These are phyloP conservation scores for Yamadazyma trypodendri DNA, from an alignment of 1,139 yeast species.

Conservation along the genomic window DNA sequence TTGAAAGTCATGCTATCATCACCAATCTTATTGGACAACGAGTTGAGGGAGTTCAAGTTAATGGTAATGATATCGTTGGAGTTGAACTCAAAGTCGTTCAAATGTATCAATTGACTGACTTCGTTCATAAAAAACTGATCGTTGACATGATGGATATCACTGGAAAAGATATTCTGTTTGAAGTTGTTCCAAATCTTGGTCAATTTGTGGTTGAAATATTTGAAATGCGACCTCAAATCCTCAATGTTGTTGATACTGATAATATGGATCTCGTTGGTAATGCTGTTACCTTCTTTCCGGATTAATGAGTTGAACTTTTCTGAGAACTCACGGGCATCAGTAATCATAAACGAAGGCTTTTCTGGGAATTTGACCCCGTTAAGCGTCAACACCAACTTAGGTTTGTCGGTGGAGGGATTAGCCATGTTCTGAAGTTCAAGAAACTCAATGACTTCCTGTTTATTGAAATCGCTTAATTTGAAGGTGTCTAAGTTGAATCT, in stretches of 20 bases:
- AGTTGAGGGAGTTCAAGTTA: constrained; percentile 40
- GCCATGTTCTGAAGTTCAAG: constrained; percentile 21
- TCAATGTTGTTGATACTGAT: constrained; percentile 19
- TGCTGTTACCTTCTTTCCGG: constrained; percentile 10
- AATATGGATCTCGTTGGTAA: constrained; percentile 38
- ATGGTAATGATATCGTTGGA: constrained; percentile 27
- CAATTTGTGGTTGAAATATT: constrained; percentile 30
- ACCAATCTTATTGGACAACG: constrained; percentile 45
- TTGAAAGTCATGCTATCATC: constrained; percentile 37
- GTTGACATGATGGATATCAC: constrained; percentile 21
- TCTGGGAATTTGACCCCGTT: constrained; percentile 25
- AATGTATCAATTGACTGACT: constrained; percentile 44
- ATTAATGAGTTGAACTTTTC: constrained; percentile 7
- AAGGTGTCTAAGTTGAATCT: constrained; percentile 31
- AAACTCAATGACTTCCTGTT: constrained; percentile 26
- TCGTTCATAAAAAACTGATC: constrained; percentile 49
- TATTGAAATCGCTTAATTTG: constrained; percentile 22
- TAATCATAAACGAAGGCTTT: constrained; percentile 7
- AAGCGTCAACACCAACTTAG: constrained; percentile 38
- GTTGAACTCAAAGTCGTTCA: constrained; percentile 18
- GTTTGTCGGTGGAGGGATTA: constrained; percentile 14
- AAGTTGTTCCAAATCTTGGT: constrained; percentile 34
- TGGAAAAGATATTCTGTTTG: constrained; percentile 8
- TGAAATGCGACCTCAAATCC: constrained; percentile 32
- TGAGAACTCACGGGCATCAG: constrained; percentile 1